Evolutionary conservation across 306 rosid genomes (phyloP).

Genomic region (Malus sieversii): DNA sequence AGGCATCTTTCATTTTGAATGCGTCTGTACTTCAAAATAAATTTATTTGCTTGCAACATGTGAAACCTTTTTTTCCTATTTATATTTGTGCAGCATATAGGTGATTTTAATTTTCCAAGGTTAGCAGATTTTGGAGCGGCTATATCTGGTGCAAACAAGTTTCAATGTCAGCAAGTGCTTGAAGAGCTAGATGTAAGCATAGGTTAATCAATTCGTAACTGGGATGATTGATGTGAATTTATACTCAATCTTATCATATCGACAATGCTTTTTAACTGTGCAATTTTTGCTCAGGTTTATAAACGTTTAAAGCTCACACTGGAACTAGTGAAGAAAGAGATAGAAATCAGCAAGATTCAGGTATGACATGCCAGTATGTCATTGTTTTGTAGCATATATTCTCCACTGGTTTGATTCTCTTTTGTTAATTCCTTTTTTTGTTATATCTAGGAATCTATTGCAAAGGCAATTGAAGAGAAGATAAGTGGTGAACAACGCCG

Average conservation of each 20-base stretch:
- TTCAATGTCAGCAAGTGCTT: constrained; percentile 93
- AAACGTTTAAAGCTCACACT: constrained; percentile 84
- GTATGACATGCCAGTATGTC: constrained; percentile 29
- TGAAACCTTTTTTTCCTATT: background rate
- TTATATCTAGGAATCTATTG: constrained; percentile 75
- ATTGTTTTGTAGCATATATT: background rate
- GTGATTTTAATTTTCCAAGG: constrained; percentile 92
- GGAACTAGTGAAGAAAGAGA: constrained; percentile 96
- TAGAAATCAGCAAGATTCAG: constrained; percentile 98
- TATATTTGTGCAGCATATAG: constrained; percentile 73
- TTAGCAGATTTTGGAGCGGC: constrained; percentile 99
- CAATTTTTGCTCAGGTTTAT: constrained; percentile 51
- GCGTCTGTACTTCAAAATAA: background rate
- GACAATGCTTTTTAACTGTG: constrained; percentile 6
- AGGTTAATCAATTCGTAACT: background rate
- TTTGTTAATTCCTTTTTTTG: background rate
- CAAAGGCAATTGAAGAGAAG: constrained; percentile 98
- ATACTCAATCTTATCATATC: constrained; percentile 6
- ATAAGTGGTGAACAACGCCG: constrained; percentile 99
- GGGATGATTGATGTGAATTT: background rate
- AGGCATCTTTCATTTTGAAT: constrained; percentile 16
- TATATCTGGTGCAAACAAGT: constrained; percentile 97
- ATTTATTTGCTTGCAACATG: background rate
- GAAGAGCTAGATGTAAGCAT: constrained; percentile 94
- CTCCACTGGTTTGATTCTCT: constrained; percentile 13